phyloP scores from a whole-genome alignment of 495 filamentous ascomycete species.

The Rostrohypoxylon terebratum region DNA sequence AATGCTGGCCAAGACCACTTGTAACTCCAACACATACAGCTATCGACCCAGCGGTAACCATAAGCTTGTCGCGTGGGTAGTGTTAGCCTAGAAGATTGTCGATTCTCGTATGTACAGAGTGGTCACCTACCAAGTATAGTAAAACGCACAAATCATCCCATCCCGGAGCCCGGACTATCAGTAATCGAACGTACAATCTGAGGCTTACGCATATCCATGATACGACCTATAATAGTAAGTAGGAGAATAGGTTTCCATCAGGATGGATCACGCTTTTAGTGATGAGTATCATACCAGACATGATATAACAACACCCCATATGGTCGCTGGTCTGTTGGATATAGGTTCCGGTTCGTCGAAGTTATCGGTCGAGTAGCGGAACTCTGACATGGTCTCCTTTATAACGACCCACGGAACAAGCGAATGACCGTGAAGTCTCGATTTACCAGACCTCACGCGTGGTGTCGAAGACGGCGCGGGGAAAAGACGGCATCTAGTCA shows the following conservation, averaged over 20 bases:
- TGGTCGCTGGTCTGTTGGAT: slow-evolving; percentile 42
- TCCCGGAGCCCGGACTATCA: slow-evolving; percentile 41
- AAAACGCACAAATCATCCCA: slow-evolving; percentile 54
- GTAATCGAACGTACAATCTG: slow-evolving; percentile 48
- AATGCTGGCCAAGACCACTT: slow-evolving; percentile 47
- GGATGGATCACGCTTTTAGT: not conserved
- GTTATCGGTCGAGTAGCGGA: slow-evolving; percentile 40
- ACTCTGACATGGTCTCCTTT: slow-evolving; percentile 37
- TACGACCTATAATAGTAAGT: slow-evolving; percentile 16
- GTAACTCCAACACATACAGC: slow-evolving; percentile 35
- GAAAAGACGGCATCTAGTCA: slow-evolving; percentile 25
- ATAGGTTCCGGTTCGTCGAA: slow-evolving; percentile 43
- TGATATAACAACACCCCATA: slow-evolving; percentile 45
- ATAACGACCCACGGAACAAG: not conserved
- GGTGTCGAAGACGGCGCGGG: slow-evolving; percentile 10
- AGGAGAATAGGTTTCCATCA: slow-evolving; percentile 9
- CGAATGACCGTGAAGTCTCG: slow-evolving; percentile 7
- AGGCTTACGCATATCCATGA: slow-evolving; percentile 49
- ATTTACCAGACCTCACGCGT: slow-evolving; percentile 10
- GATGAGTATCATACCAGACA: slow-evolving; percentile 37
- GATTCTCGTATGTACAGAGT: not conserved
- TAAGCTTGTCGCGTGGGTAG: slow-evolving; percentile 20
- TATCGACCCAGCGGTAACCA: slow-evolving; percentile 42
- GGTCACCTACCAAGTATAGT: slow-evolving; percentile 45
- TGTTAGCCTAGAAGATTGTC: slow-evolving; percentile 14